phyloP scores from a whole-genome alignment of 306 rosid species.

The Gastrolobium villosum region DNA sequence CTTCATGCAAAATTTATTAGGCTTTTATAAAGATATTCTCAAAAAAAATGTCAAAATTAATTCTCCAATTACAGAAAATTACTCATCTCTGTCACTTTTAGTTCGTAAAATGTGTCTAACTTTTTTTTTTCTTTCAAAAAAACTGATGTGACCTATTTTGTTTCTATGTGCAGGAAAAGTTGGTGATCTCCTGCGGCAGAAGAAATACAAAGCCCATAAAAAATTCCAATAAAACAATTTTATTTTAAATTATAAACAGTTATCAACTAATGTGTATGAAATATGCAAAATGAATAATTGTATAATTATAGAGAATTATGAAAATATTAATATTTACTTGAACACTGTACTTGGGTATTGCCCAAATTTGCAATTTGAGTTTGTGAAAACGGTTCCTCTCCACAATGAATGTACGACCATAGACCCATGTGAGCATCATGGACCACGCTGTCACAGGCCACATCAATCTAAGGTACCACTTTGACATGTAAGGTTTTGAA shows the following conservation, averaged over 20 bases:
- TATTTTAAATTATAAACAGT: neutral
- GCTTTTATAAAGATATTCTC: neutral
- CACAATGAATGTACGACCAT: constrained; percentile 52
- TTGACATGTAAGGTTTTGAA: constrained; percentile 60
- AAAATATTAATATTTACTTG: constrained; percentile 52
- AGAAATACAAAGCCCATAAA: too few relatives aligned
- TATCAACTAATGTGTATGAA: neutral
- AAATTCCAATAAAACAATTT: neutral
- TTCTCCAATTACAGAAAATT: too few relatives aligned
- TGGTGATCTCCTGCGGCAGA: too few relatives aligned
- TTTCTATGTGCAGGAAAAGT: too few relatives aligned
- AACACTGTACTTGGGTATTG: constrained; percentile 61
- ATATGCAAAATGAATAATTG: too few relatives aligned
- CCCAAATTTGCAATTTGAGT: constrained; percentile 75
- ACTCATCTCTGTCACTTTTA: too few relatives aligned
- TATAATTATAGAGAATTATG: neutral
- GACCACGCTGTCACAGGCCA: constrained; percentile 75
- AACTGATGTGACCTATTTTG: too few relatives aligned
- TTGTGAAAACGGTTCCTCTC: constrained; percentile 61
- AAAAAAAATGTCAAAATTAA: too few relatives aligned
- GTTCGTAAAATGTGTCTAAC: too few relatives aligned
- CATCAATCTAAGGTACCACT: constrained; percentile 64
- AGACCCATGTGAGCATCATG: constrained; percentile 54
- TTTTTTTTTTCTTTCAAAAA: too few relatives aligned
- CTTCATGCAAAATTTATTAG: neutral